Conservation (phyloP, 345 rosid genomes). For the Populus pruinosa region DNA sequence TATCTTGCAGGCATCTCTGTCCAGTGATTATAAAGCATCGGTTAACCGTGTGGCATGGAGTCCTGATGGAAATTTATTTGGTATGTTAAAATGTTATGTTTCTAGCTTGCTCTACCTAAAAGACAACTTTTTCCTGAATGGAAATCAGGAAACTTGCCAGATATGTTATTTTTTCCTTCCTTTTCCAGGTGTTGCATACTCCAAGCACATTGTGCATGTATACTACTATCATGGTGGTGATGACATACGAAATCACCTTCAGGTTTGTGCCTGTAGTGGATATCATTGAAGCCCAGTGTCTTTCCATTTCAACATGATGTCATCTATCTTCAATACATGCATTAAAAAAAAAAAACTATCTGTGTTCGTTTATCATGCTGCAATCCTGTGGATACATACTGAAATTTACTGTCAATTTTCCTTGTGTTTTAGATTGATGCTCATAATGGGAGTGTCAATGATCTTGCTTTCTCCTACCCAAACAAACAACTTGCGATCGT, state of each 20-base stretch:
- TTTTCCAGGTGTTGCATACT: conserved; percentile 79
- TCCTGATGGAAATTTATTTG: conserved; percentile 78
- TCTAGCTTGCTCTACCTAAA: conserved; percentile 4
- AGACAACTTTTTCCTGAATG: background rate
- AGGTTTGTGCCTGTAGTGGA: conserved; percentile 47
- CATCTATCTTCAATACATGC: background rate
- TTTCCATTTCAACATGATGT: background rate
- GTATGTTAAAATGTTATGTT: conserved; percentile 29
- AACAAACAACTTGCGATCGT: conserved; percentile 63
- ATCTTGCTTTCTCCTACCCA: conserved; percentile 77
- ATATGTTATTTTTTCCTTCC: conserved; percentile 11
- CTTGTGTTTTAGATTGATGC: conserved; percentile 66
- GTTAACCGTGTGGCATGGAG: conserved; percentile 89
- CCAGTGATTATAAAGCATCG: conserved; percentile 52
- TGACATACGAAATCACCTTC: conserved; percentile 59
- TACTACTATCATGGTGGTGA: conserved; percentile 62
- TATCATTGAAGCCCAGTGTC: background rate
- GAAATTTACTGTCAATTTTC: conserved; percentile 1
- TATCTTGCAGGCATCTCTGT: conserved; percentile 48
- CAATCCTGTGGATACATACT: background rate
- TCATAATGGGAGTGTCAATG: conserved; percentile 78
- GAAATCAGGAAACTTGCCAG: background rate
- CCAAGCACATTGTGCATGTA: conserved; percentile 73
- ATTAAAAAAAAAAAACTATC: background rate
- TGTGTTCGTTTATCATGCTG: background rate